A percentile compares a stretch with the other conserved stretches of the same genome.
These are phyloP conservation scores for Rhizopogon salebrosus DNA, from an alignment of 768 basidiomycete species.

Conservation along the genomic window DNA sequence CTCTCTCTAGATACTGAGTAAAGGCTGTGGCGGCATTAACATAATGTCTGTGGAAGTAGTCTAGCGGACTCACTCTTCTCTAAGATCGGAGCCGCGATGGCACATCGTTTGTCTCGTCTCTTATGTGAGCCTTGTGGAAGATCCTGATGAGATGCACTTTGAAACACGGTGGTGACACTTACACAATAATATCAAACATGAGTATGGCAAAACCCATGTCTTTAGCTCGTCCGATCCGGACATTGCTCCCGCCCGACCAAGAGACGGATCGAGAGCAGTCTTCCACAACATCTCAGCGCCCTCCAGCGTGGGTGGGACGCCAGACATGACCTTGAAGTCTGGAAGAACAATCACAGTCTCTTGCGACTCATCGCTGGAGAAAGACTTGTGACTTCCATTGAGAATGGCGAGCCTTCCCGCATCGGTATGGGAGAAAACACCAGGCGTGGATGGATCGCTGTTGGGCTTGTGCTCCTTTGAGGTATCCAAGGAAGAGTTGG, in stretches of 20 bases:
- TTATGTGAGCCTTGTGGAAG: constrained; percentile 78
- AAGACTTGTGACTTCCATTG: constrained; percentile 77
- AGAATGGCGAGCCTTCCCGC: constrained; percentile 61
- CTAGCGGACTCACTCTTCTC: constrained; percentile 50
- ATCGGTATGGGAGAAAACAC: constrained; percentile 55
- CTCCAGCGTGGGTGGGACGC: constrained; percentile 54
- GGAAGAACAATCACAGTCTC: constrained; percentile 89
- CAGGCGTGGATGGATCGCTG: constrained; percentile 27
- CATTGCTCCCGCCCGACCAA: constrained; percentile 42
- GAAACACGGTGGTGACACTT: constrained; percentile 24
- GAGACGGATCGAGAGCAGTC: constrained; percentile 52
- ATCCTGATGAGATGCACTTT: not conserved
- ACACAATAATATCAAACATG: constrained; percentile 89
- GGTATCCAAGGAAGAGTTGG: constrained; percentile 7
- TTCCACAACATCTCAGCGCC: constrained; percentile 73
- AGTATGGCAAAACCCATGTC: constrained; percentile 84
- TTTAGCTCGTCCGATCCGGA: constrained; percentile 44
- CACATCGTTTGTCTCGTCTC: constrained; percentile 87
- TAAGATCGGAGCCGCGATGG: constrained; percentile 79
- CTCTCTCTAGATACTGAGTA: constrained; percentile 52
- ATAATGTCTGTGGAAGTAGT: not conserved
- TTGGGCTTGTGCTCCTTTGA: constrained; percentile 7
- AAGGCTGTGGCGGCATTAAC: constrained; percentile 38
- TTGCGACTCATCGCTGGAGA: constrained; percentile 51
- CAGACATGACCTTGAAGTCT: constrained; percentile 81